Base-by-base conservation (phyloP, 495 filamentous ascomycete species). In the Neurospora cerealis region DNA sequence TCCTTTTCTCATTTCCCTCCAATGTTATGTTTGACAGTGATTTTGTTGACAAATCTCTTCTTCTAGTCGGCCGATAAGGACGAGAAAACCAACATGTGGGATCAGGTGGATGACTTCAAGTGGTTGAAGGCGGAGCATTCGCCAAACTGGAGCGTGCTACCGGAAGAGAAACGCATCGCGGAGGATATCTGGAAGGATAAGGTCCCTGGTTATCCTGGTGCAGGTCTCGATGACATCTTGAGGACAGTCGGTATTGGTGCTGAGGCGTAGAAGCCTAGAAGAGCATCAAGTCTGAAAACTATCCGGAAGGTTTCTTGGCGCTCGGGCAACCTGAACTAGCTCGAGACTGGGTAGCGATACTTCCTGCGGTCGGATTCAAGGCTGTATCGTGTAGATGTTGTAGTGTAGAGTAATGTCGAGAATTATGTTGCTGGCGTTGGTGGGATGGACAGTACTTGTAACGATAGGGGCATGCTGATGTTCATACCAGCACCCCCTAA, bases 41-140 rank as follows among this genome's bases (percentile, higher is more conserved):
- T 9, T 17, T 15, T 40, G n/a, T 19, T 37, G 21, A 66, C 48
- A 37, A 15, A 2, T 54, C 21, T 11, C 4, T 34, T 28, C 11
- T 3, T 2, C 6, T 73, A 83, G 81, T 75, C 83, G 36, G 77
- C 76, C 19, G 81, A 85, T 21, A 74, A 77, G 40, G 73, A 79
- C 10, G 74, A 74, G 40, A 78, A 81, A 42, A 78, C 77, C 72
- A 94, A 96, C 80, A 85, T 90, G 73, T 99, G 93, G 92, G 88
- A 93, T 77, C 89, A 96, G 78, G 91, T 99, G 17, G 93, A 98
- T 78, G 96, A 99, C 77, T 99, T 99, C 85, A 96, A 97, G 81
- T 98, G 96, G 96, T 87, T 97, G 74, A 96, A 94, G 81, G 84
- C 87, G 13, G 92, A 92, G 69, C 90, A 88, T 21, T 97, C 93